These are phyloP conservation scores for Haplosporangium gracile DNA, from an alignment of 192 early-diverging fungal species.

Conservation along the genomic window DNA sequence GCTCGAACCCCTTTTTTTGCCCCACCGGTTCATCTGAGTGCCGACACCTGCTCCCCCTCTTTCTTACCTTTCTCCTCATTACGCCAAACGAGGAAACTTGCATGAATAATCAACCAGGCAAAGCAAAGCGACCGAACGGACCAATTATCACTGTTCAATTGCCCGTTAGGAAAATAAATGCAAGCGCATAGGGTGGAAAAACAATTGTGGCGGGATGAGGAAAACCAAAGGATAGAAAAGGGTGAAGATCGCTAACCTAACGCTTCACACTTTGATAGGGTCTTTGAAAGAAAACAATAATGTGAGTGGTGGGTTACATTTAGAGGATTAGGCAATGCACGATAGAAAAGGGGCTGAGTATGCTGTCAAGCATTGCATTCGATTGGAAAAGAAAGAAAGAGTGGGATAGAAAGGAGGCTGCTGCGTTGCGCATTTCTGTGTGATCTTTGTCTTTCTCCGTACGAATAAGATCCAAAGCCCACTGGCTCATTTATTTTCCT, in stretches of 20 bases:
- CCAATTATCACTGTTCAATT: constrained; percentile 1
- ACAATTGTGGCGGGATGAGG: not conserved
- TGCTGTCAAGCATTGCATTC: not conserved
- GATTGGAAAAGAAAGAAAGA: not conserved
- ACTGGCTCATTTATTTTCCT: not conserved
- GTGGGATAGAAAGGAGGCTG: not conserved
- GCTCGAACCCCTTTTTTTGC: not conserved
- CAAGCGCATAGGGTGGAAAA: not conserved
- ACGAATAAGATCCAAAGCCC: not conserved
- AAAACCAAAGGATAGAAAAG: too few relatives aligned
- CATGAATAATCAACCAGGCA: not conserved
- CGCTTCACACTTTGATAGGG: too few relatives aligned
- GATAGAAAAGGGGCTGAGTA: not conserved
- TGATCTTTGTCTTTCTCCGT: not conserved
- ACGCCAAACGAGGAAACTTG: not conserved
- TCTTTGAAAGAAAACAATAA: too few relatives aligned
- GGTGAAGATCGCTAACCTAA: too few relatives aligned
- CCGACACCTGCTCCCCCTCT: not conserved
- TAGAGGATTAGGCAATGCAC: too few relatives aligned
- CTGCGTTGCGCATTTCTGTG: not conserved
- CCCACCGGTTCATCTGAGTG: not conserved
- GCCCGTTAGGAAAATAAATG: not conserved
- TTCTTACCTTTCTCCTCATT: not conserved
- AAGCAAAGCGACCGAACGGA: not conserved
- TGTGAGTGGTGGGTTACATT: too few relatives aligned